phyloP scores from a whole-genome alignment of 1,139 yeast species.

The Saccharomyces hybrid region DNA sequence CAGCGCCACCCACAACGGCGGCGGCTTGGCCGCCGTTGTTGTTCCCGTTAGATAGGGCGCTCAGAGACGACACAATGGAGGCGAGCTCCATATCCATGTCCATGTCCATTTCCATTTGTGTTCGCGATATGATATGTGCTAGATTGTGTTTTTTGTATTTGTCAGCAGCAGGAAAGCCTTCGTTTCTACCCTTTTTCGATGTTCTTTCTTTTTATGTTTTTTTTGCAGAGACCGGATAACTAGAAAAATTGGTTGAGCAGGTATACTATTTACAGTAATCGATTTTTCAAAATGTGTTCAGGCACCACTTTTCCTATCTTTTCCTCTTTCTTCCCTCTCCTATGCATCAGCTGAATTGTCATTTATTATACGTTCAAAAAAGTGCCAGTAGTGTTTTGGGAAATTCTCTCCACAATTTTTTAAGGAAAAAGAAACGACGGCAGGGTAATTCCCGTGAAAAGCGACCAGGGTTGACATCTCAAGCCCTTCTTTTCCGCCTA shows the following conservation, averaged over 20 bases:
- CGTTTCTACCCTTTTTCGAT: not conserved
- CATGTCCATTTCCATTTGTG: slow-evolving; percentile 1
- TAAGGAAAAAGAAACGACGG: not conserved
- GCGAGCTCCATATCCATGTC: slow-evolving; percentile 30
- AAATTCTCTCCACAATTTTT: not conserved
- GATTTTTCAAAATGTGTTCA: not conserved
- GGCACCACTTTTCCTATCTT: not conserved
- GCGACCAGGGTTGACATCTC: not conserved
- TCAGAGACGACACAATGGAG: slow-evolving; percentile 31
- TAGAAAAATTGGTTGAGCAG: not conserved
- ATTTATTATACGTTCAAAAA: not conserved
- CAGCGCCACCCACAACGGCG: not conserved
- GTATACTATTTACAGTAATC: not conserved
- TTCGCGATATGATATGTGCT: not conserved
- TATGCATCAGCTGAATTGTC: not conserved
- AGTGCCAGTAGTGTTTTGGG: not conserved
- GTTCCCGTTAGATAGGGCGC: slow-evolving; percentile 25
- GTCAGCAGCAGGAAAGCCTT: not conserved
- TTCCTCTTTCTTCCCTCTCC: not conserved
- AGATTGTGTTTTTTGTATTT: not conserved
- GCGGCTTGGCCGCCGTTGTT: slow-evolving; percentile 4
- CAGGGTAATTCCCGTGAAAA: not conserved
- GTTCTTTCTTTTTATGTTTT: slow-evolving; percentile 2
- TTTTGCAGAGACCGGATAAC: not conserved
- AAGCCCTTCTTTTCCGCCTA: too few species aligned